Evolutionary conservation across 2,329 filamentous ascomycete species (phyloP), one percentile per base, ranked within the genome.

Genomic region (Sporothrix protearum): DNA sequence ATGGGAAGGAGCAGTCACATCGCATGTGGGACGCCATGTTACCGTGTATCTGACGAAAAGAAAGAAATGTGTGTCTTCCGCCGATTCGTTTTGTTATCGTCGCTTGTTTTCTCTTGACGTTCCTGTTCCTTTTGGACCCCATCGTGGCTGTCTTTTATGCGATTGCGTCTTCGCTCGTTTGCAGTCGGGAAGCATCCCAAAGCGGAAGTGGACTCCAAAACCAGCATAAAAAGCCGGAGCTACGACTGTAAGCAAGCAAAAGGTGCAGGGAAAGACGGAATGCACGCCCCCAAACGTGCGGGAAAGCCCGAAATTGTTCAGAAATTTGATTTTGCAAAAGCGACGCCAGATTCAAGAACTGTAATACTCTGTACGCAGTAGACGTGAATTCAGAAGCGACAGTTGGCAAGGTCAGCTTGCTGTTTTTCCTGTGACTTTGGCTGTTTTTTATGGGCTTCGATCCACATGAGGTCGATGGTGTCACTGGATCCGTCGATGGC

Each of bases 401-500:
- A 25, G n/a, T 61, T 39, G 55, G 30, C 51, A 9, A 55, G 25
- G 51, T 55, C 55, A 39, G 30, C 30, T 49, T 63, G 57, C 19
- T 10, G 57, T 63, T 16, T 28, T 28, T 16, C 19, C 7, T 19
- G 57, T 64, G 59, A 39, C 30, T 49, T 51, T 63, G 36, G 8
- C 16, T 47, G 57, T 42, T 61, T 53, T 53, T 71, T 30, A 64
- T 14, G 51, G 39, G n/a, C 14, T 10, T 4, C 19, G 71, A 42
- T 66, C 69, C 69, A 72, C 68, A 66, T 51, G 36, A 36, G 30
- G 69, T 70, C 51, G 73, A 75, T 75, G 74, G 72, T 75, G 73
- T 74, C 74, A 75, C 59, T 73, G 68, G 57, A 73, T 66, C 69
- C 70, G 45, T 66, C 72, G 70, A 75, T 75, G 70, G 73, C 73